These are phyloP conservation scores for Tephrocybe sp. DNA, from an alignment of 768 basidiomycete species.

Conservation along the genomic window DNA sequence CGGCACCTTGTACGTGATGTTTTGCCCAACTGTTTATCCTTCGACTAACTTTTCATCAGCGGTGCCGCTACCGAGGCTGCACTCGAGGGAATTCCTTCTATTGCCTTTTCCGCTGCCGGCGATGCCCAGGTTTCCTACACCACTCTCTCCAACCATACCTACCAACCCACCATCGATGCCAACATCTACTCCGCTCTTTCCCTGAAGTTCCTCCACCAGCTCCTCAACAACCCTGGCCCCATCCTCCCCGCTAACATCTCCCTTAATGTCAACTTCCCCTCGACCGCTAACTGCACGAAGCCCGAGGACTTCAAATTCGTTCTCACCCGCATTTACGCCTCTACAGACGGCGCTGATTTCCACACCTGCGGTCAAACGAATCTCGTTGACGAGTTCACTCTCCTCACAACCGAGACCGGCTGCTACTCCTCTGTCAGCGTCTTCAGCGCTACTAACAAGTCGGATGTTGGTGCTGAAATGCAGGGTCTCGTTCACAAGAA, in stretches of 20 bases:
- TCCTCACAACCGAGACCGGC: conserved; percentile 27
- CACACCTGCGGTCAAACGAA: conserved; percentile 39
- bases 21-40: neutral
- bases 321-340: conserved; percentile 36
- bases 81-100: conserved; percentile 44
- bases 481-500: conserved; percentile 37
- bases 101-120: conserved; percentile 43
- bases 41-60: conserved; percentile 22
- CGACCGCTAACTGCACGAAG: conserved; percentile 34
- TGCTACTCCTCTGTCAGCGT: conserved; percentile 48
- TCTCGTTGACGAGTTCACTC: conserved; percentile 40
- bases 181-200: conserved; percentile 41
- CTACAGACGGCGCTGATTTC: conserved; percentile 34
- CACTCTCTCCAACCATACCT: conserved; percentile 36
- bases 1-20: conserved; percentile 38
- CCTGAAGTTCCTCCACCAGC: conserved; percentile 34
- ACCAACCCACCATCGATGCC: conserved; percentile 32
- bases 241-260: conserved; percentile 38
- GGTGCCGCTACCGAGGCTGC: conserved; percentile 50
- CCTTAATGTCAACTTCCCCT: conserved; percentile 52
- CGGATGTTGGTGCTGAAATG: conserved; percentile 38
- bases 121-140: conserved; percentile 48
- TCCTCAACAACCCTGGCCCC: conserved; percentile 25
- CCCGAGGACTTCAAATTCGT: conserved; percentile 39
- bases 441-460: conserved; percentile 39